Conservation (phyloP, 2,329 filamentous ascomycete genomes). For the Penicillium sp. region DNA sequence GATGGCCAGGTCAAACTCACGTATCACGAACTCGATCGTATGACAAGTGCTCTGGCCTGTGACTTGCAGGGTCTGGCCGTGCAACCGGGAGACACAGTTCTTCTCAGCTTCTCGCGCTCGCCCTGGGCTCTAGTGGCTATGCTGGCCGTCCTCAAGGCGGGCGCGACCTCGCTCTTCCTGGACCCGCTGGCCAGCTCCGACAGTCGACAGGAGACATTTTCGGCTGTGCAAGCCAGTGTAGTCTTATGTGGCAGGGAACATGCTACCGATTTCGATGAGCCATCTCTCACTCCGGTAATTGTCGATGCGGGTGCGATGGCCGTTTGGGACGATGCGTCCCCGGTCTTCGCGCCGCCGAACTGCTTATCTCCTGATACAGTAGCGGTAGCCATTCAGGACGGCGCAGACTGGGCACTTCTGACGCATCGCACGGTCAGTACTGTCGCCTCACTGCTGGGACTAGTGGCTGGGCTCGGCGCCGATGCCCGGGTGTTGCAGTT, state of each 20-base stretch:
- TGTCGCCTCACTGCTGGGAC: not conserved
- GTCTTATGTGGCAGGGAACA: not conserved
- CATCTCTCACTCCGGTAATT: not conserved
- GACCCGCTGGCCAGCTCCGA: not conserved
- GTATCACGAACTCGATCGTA: not conserved
- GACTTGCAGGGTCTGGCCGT: constrained; percentile 2
- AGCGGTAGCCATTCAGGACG: not conserved
- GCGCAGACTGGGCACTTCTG: not conserved
- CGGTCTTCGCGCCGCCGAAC: not conserved
- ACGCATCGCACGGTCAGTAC: not conserved
- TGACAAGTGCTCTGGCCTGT: not conserved
- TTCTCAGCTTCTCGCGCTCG: not conserved
- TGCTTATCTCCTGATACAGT: not conserved
- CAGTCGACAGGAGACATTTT: not conserved
- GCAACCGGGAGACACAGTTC: constrained; percentile 4
- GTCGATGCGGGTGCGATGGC: not conserved
- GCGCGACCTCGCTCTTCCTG: not conserved
- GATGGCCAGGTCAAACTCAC: not conserved
- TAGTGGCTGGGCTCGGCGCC: not conserved
- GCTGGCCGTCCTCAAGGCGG: not conserved
- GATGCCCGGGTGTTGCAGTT: not conserved
- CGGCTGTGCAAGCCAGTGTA: not conserved
- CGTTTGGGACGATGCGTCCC: not conserved
- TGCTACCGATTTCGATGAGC: not conserved
- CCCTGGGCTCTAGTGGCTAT: not conserved